Evolutionary conservation across 768 basidiomycete genomes (phyloP).

Genomic region (Paxillus rubicundulus): DNA sequence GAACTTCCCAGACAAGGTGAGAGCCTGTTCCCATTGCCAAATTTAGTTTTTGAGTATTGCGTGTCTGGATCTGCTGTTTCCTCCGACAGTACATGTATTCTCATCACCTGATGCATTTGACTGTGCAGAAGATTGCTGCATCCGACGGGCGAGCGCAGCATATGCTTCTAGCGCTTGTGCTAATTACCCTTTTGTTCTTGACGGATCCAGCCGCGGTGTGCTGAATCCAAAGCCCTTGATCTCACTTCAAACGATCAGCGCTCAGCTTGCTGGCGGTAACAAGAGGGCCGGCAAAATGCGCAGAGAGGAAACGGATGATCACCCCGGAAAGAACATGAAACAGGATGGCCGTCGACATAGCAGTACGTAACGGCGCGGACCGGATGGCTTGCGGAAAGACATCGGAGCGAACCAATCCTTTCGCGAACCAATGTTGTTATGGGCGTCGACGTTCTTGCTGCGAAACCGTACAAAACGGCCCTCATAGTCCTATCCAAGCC

Average conservation of each 20-base stretch:
- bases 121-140: constrained; percentile 7
- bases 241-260: constrained; percentile 4
- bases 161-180: constrained; percentile 11
- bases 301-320: constrained; percentile 11
- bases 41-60: constrained; percentile 17
- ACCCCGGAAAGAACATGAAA: constrained; percentile 13
- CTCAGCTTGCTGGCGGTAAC: constrained; percentile 24
- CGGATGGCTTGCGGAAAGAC: constrained; percentile 3
- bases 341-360: constrained; percentile 4
- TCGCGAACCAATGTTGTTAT: neutral
- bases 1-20: constrained; percentile 23
- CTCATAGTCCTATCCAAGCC: constrained; percentile 3
- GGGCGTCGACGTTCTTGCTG: neutral
- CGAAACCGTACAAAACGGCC: neutral
- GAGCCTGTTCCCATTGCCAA: constrained; percentile 12
- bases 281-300: constrained; percentile 19
- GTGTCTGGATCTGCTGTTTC: constrained; percentile 8
- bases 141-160: constrained; percentile 8
- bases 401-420: constrained; percentile 10
- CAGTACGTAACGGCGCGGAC: neutral
- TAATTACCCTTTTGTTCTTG: constrained; percentile 11
- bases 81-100: constrained; percentile 2
- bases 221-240: constrained; percentile 3
- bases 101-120: neutral
- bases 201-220: constrained; percentile 25